Percentiles rank a stretch among this genome's conserved stretches.
phyloP scores from a whole-genome alignment of 768 basidiomycete genomes.

The Suillus americanus region DNA sequence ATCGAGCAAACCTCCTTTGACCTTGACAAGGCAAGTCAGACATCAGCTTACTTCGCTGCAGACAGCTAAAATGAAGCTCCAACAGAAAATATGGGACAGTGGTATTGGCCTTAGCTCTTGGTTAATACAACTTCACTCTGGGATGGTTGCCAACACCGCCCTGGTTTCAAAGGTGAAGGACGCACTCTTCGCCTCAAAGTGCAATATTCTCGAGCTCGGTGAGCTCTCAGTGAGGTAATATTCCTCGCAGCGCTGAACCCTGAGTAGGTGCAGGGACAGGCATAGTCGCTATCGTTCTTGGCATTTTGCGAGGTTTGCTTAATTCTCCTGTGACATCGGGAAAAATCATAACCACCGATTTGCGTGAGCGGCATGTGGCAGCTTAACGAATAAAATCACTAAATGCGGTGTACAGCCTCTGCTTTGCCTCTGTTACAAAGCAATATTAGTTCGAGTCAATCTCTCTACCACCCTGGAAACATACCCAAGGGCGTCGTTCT shows the following conservation, averaged over 20 bases:
- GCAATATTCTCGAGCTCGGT: slow-evolving; percentile 68
- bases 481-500: slow-evolving; percentile 42
- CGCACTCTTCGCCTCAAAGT: slow-evolving; percentile 39
- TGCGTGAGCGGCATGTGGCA: slow-evolving; percentile 47
- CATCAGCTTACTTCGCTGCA: background rate
- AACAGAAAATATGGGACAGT: slow-evolving; percentile 96
- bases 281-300: slow-evolving; percentile 69
- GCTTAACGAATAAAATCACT: background rate
- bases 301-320: slow-evolving; percentile 48
- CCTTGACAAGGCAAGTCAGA: slow-evolving; percentile 76
- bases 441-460: slow-evolving; percentile 55
- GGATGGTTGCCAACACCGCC: background rate
- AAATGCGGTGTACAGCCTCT: slow-evolving; percentile 51
- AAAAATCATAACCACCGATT: slow-evolving; percentile 66
- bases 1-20: slow-evolving; percentile 87
- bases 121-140: slow-evolving; percentile 46
- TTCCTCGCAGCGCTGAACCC: background rate
- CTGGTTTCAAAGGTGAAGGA: slow-evolving; percentile 27
- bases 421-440: slow-evolving; percentile 78
- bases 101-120: slow-evolving; percentile 84
- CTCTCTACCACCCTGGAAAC: slow-evolving; percentile 31
- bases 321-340: slow-evolving; percentile 17
- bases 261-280: slow-evolving; percentile 79
- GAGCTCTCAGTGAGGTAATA: slow-evolving; percentile 7
- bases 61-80: slow-evolving; percentile 5